Base-by-base conservation (phyloP, 495 filamentous ascomycete species). In the Podospora conica region DNA sequence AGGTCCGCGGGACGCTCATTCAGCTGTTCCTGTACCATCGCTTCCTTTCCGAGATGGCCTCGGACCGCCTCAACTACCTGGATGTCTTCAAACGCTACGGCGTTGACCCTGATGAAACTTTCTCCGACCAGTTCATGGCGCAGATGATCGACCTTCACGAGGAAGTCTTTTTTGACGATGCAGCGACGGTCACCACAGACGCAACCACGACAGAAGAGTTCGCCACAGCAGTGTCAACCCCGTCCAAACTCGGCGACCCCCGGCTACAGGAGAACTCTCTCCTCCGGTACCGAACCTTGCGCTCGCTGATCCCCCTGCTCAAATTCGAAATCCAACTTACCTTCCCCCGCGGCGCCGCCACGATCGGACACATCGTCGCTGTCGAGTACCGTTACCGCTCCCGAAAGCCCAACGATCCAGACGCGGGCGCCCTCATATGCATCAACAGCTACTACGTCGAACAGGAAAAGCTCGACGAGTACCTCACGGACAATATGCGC, bases 1-100 rank as follows among this genome's bases (percentile, higher is more conserved):
- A 88, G n/a, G 85, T 92, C 21, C 87, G 90, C 11, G 90, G 88
- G 0, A 91, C 95, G 0, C 80, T 86, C 60, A 87, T 97, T 61
- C 95, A 98, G 75, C 80, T 98, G 9, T 93, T 96, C 78, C 79
- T 97, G 1, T 98, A 98, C 72, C 92, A 92, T 69, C 88, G 87
- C n/a, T 86, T 98, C 60, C 83, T 98, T 28, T 87, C 87, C 53
- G 79, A 86, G 3, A 82, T 98, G 67, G 86, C 88, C n/a, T 82
- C 84, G 2, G 88, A 85, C 66, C 79, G 82, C n/a, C 83, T 97
- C 1, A 85, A 90, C 63, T 87, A 92, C 48, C 71, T 82, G 21
- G 68, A 78, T 7, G 79, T 98, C 12, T 87, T 93, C 56, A 70
- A 79, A 9, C 88, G 92, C 12, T 92, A 96, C 69, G 74, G 79